Conservation (phyloP, 495 filamentous ascomycete species). For the Gamarada debralockiae region DNA sequence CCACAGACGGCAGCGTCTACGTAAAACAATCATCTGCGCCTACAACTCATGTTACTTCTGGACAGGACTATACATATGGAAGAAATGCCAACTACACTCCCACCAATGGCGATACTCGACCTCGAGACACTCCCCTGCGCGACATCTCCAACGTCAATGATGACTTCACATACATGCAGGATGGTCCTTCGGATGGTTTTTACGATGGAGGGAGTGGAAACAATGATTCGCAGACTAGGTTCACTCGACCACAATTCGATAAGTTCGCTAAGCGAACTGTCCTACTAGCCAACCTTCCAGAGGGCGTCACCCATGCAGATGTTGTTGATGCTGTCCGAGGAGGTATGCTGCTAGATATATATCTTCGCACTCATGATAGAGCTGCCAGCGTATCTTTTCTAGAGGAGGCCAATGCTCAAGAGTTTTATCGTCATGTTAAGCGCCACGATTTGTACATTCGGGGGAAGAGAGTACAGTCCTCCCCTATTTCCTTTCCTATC, state of each 20-base stretch:
- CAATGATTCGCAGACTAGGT: slow-evolving; percentile 29
- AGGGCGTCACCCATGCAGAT: slow-evolving; percentile 62
- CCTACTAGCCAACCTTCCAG: slow-evolving; percentile 57
- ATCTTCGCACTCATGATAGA: slow-evolving; percentile 57
- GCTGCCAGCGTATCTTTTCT: slow-evolving; percentile 69
- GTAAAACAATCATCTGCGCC: slow-evolving; percentile 6
- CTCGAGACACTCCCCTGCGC: slow-evolving; percentile 13
- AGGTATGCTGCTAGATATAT: slow-evolving; percentile 67
- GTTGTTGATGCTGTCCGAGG: slow-evolving; percentile 63
- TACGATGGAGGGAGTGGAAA: slow-evolving; percentile 36
- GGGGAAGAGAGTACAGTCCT: slow-evolving; percentile 55
- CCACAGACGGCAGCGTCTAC: slow-evolving; percentile 26
- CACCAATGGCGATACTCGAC: slow-evolving; percentile 5
- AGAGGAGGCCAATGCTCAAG: slow-evolving; percentile 54
- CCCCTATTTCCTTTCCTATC: slow-evolving; percentile 14
- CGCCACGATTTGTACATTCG: slow-evolving; percentile 66
- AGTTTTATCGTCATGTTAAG: slow-evolving; percentile 62
- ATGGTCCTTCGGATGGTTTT: slow-evolving; percentile 29
- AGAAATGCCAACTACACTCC: slow-evolving; percentile 19
- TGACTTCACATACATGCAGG: slow-evolving; percentile 23
- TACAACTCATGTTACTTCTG: background rate
- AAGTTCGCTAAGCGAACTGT: slow-evolving; percentile 58
- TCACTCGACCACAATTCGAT: slow-evolving; percentile 27
- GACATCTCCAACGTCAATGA: slow-evolving; percentile 18
- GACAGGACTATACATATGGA: slow-evolving; percentile 18